Percentiles rank a stretch among this genome's conserved stretches.
These are phyloP conservation scores for Pseudogymnoascus sp. DNA, from an alignment of 2,329 filamentous ascomycete genomes.

Conservation along the genomic window DNA sequence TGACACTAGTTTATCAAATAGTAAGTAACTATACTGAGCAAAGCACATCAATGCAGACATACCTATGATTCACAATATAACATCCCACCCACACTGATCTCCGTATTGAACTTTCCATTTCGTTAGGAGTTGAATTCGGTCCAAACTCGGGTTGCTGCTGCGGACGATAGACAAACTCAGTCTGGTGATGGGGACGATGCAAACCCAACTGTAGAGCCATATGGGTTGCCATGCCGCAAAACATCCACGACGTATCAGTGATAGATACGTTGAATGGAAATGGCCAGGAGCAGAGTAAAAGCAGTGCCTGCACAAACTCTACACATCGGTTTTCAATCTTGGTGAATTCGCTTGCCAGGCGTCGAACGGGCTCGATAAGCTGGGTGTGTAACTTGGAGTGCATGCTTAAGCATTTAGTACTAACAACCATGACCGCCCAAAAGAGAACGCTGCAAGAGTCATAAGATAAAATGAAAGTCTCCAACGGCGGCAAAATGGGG, in stretches of 20 bases:
- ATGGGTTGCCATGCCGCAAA: not conserved
- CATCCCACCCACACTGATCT: not conserved
- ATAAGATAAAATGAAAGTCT: not conserved
- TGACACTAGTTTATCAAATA: not conserved
- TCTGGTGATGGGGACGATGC: not conserved
- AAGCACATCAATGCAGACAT: too few species aligned
- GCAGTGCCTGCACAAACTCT: not conserved
- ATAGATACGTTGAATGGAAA: not conserved
- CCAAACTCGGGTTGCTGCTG: not conserved
- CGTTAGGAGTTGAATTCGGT: too few species aligned
- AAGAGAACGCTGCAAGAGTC: not conserved
- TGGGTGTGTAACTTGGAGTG: not conserved
- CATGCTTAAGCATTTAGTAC: not conserved
- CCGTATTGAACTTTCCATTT: not conserved
- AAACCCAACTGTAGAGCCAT: not conserved
- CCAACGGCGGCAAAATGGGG: not conserved
- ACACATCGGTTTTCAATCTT: not conserved
- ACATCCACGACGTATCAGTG: not conserved
- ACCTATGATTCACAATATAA: slow-evolving; percentile 1
- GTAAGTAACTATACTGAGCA: too few species aligned
- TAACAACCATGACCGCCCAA: not conserved
- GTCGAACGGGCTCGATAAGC: not conserved
- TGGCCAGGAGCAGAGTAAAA: not conserved
- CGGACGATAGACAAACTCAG: not conserved
- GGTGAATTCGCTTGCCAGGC: not conserved